These are phyloP conservation scores for Geranium brycei DNA, from an alignment of 345 rosid genomes.

Conservation along the genomic window DNA sequence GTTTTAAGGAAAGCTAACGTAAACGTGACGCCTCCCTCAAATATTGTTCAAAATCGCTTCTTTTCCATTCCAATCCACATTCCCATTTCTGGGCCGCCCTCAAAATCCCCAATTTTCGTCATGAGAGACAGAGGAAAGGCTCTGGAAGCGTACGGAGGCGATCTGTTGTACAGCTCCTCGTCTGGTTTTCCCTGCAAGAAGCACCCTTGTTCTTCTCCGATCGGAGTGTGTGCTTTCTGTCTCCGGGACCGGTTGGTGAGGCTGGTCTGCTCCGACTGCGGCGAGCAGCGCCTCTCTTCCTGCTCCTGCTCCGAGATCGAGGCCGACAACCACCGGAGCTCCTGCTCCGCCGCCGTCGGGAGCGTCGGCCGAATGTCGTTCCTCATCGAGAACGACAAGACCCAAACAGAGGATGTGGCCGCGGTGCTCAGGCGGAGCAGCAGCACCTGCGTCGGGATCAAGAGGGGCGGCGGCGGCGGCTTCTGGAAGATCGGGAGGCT, in stretches of 20 bases:
- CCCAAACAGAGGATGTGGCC: slow-evolving; percentile 33
- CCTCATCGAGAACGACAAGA: slow-evolving; percentile 56
- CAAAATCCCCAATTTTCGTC: neutral
- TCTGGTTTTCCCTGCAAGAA: slow-evolving; percentile 67
- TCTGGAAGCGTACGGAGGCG: slow-evolving; percentile 37
- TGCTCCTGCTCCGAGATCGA: slow-evolving; percentile 63
- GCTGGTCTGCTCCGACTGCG: slow-evolving; percentile 86
- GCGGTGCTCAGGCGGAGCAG: slow-evolving; percentile 64
- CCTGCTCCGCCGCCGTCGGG: slow-evolving; percentile 50
- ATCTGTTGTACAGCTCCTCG: slow-evolving; percentile 30
- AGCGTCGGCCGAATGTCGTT: slow-evolving; percentile 75
- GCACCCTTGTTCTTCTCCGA: slow-evolving; percentile 62
- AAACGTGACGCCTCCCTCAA: slow-evolving; percentile 50
- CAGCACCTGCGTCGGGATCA: slow-evolving; percentile 84
- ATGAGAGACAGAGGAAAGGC: slow-evolving; percentile 89
- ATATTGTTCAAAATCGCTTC: neutral
- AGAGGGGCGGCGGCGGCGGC: slow-evolving; percentile 42
- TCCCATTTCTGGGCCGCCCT: neutral
- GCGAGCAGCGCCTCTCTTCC: slow-evolving; percentile 85
- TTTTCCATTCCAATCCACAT: neutral
- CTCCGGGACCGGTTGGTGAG: slow-evolving; percentile 76
- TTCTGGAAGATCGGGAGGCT: slow-evolving; percentile 70
- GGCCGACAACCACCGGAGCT: slow-evolving; percentile 14
- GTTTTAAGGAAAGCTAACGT: slow-evolving; percentile 35
- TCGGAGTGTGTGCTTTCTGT: slow-evolving; percentile 74